These are phyloP conservation scores for Annulohypoxylon truncatum DNA, from an alignment of 2,329 filamentous ascomycete genomes.

Conservation along the genomic window DNA sequence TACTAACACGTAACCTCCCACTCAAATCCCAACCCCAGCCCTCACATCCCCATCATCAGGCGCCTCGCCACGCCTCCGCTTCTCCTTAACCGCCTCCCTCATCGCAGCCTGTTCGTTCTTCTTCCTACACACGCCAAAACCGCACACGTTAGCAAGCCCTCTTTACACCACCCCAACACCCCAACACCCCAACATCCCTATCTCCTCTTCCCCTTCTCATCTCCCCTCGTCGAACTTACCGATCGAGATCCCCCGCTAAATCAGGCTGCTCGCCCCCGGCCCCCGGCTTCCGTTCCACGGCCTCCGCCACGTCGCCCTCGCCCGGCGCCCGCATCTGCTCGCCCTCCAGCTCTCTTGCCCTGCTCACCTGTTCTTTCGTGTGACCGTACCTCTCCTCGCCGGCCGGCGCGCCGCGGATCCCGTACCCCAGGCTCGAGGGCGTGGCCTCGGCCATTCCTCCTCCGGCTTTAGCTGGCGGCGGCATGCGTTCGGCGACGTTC, in stretches of 20 bases:
- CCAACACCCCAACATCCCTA: background rate
- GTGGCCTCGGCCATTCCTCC: slow-evolving; percentile 36
- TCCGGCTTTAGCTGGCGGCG: slow-evolving; percentile 30
- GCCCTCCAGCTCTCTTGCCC: slow-evolving; percentile 46
- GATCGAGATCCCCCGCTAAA: slow-evolving; percentile 48
- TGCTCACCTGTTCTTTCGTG: slow-evolving; percentile 39
- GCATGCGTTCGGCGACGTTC: slow-evolving; percentile 39
- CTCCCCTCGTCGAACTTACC: slow-evolving; percentile 40
- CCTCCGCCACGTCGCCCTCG: slow-evolving; percentile 47
- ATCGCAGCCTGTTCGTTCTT: slow-evolving; percentile 45
- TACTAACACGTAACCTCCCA: background rate
- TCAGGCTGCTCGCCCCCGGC: slow-evolving; percentile 48
- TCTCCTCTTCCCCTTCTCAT: background rate
- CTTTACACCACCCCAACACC: no score
- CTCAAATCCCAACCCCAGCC: slow-evolving; percentile 40
- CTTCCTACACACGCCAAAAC: slow-evolving; percentile 42
- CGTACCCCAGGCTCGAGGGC: slow-evolving; percentile 46
- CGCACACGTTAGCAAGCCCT: slow-evolving; percentile 8
- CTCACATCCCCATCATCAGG: slow-evolving; percentile 42
- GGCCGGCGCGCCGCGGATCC: slow-evolving; percentile 42
- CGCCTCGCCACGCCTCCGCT: slow-evolving; percentile 42
- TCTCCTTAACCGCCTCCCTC: slow-evolving; percentile 45
- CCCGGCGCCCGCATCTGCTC: slow-evolving; percentile 47
- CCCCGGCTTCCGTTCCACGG: slow-evolving; percentile 45
- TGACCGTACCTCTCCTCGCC: slow-evolving; percentile 43